These are phyloP conservation scores for Cavenderia fasciculata DNA, from an alignment of 78 protist species.

Conservation along the genomic window DNA sequence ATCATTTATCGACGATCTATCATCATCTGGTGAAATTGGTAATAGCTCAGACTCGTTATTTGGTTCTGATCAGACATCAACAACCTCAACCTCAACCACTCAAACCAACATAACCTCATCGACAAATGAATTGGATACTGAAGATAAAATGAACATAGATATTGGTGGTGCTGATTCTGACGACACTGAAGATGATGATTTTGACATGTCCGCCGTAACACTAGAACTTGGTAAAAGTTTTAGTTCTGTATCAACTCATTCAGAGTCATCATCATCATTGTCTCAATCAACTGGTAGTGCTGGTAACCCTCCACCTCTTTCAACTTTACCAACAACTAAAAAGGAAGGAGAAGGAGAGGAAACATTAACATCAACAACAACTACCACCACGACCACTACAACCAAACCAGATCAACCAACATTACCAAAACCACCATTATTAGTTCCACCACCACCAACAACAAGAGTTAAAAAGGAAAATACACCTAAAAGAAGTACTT, in stretches of 20 bases:
- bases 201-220: neutral
- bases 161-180: neutral
- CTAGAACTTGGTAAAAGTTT: neutral
- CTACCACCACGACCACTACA: neutral
- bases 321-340: neutral
- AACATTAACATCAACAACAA: neutral
- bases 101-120: no score
- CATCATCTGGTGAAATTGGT: no score
- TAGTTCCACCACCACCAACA: no score
- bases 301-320: neutral
- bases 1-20: neutral
- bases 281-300: conserved; percentile 6
- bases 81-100: no score
- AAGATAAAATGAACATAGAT: no score
- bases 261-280: neutral
- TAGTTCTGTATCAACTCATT: neutral
- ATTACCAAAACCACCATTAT: no score
- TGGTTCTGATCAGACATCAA: no score
- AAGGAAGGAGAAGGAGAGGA: neutral
- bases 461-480: no score
- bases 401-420: no score
- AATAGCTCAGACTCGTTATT: no score
- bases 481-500: no score
- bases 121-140: no score
- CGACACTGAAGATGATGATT: neutral